Percentiles rank a stretch among this genome's conserved stretches.
Evolutionary conservation across 2,329 filamentous ascomycete genomes (phyloP).

Genomic region (Fusarium burgessii): DNA sequence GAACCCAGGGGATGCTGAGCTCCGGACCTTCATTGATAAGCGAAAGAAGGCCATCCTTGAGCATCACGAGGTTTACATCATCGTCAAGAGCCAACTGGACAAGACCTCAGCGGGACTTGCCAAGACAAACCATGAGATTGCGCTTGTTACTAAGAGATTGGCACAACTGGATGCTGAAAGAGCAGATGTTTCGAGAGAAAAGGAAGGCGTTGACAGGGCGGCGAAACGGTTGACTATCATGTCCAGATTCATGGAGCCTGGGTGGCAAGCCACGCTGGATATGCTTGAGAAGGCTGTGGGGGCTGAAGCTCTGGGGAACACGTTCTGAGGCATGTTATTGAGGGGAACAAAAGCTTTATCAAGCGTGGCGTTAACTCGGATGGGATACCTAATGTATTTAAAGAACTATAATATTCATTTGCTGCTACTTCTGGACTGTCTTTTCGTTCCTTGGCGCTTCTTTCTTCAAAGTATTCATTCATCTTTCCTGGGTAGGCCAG

Average conservation of each 20-base stretch:
- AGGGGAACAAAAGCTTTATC: neutral
- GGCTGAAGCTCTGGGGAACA: neutral
- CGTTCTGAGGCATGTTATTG: neutral
- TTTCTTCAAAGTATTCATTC: no score
- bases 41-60: neutral
- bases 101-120: neutral
- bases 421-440: no score
- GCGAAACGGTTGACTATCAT: neutral
- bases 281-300: neutral
- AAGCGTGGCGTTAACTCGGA: neutral
- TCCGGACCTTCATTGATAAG: neutral
- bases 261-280: neutral
- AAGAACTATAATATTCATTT: neutral
- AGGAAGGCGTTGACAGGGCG: neutral
- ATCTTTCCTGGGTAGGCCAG: no score
- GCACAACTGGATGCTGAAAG: neutral
- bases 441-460: no score
- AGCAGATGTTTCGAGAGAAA: neutral
- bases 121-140: neutral
- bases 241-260: constrained; percentile 3
- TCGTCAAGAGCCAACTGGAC: constrained; percentile 1
- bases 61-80: neutral
- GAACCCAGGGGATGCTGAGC: neutral
- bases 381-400: neutral
- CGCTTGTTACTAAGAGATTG: neutral